These are phyloP conservation scores for Coleophoma cylindrospora DNA, from an alignment of 2,329 filamentous ascomycete species.

Conservation along the genomic window DNA sequence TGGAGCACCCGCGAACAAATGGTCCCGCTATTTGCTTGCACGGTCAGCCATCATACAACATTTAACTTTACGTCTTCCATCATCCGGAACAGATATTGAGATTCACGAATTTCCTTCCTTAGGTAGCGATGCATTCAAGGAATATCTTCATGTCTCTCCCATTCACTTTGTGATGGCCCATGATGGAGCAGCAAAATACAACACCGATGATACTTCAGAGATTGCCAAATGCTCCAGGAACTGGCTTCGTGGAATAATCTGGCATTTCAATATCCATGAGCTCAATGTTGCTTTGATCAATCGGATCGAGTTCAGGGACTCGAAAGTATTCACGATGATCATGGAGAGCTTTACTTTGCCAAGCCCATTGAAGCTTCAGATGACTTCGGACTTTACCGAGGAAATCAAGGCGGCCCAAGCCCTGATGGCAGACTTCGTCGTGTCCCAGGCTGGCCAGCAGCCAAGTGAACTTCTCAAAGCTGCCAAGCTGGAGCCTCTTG, in stretches of 20 bases:
- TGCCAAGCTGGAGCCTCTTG: neutral
- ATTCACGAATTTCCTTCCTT: slow-evolving; percentile 40
- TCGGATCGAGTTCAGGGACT: slow-evolving; percentile 53
- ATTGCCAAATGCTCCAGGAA: slow-evolving; percentile 13
- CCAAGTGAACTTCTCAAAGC: slow-evolving; percentile 1
- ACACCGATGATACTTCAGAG: slow-evolving; percentile 1
- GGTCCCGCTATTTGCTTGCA: slow-evolving; percentile 48
- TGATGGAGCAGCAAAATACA: slow-evolving; percentile 40
- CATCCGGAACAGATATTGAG: slow-evolving; percentile 16
- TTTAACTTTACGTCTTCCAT: slow-evolving; percentile 23
- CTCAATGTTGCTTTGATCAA: slow-evolving; percentile 62
- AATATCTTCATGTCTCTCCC: slow-evolving; percentile 48
- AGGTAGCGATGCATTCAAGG: slow-evolving; percentile 42
- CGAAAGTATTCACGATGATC: slow-evolving; percentile 42
- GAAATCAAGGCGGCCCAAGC: slow-evolving; percentile 9
- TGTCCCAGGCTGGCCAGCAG: neutral
- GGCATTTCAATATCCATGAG: slow-evolving; percentile 46
- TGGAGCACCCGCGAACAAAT: slow-evolving; percentile 24
- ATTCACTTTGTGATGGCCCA: slow-evolving; percentile 67
- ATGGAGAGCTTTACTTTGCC: slow-evolving; percentile 28
- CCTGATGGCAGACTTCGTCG: neutral
- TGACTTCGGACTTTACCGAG: slow-evolving; percentile 8
- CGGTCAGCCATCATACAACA: slow-evolving; percentile 62
- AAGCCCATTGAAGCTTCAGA: slow-evolving; percentile 11
- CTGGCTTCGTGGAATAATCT: slow-evolving; percentile 40